Evolutionary conservation across 345 rosid genomes (phyloP).

Genomic region (Anastatica hierochuntica): DNA sequence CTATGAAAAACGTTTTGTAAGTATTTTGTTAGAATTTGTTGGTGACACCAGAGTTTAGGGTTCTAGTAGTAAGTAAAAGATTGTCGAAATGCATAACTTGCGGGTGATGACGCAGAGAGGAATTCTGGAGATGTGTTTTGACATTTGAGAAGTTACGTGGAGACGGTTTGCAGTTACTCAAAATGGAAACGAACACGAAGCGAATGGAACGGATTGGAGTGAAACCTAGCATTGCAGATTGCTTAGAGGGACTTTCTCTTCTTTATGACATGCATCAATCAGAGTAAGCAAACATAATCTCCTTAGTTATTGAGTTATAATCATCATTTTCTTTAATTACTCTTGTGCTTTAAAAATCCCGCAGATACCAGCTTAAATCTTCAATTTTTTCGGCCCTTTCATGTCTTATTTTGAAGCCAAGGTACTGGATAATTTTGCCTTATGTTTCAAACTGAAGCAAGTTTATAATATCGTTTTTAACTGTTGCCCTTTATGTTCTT

Average conservation of each 20-base stretch:
- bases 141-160: conserved; percentile 42
- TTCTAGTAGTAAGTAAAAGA: not conserved
- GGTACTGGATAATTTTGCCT: conserved; percentile 32
- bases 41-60: not conserved
- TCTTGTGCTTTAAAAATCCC: not conserved
- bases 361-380: conserved; percentile 57
- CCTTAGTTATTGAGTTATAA: not conserved
- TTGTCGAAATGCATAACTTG: not conserved
- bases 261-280: conserved; percentile 60
- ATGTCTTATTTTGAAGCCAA: conserved; percentile 41
- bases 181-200: conserved; percentile 35
- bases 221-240: conserved; percentile 60
- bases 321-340: not conserved
- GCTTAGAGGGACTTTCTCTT: conserved; percentile 60
- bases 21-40: not conserved
- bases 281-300: conserved; percentile 38
- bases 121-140: conserved; percentile 43
- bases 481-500: not conserved
- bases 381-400: conserved; percentile 68
- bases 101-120: conserved; percentile 35
- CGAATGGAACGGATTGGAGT: conserved; percentile 49
- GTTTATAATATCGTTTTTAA: not conserved
- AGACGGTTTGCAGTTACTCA: conserved; percentile 45
- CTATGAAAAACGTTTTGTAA: conserved; percentile 52
- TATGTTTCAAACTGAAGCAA: not conserved